Conservation (phyloP, 768 basidiomycete species). For the Lentinula aciculospora region DNA sequence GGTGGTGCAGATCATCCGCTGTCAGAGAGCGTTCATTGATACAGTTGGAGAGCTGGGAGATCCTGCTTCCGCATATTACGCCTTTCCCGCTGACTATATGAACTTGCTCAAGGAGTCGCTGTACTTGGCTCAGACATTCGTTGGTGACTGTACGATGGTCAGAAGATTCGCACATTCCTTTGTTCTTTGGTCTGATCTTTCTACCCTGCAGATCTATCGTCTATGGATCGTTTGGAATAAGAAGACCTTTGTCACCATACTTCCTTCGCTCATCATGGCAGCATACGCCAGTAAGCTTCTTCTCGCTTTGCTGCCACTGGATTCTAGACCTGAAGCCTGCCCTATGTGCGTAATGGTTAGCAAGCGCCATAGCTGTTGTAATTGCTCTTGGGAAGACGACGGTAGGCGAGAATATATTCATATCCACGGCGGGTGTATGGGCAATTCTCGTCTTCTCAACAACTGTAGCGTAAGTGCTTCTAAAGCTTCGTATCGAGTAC, state of each 20-base stretch:
- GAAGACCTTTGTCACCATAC: background rate
- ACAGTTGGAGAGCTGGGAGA: background rate
- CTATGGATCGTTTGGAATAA: background rate
- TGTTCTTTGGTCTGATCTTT: background rate
- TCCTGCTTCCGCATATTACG: background rate
- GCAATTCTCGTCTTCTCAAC: slow-evolving; percentile 1
- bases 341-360: background rate
- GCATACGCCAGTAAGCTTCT: background rate
- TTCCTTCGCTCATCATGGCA: background rate
- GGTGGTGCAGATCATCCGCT: background rate
- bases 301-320: background rate
- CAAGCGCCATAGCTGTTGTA: background rate
- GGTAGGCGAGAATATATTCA: background rate
- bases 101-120: slow-evolving; percentile 3
- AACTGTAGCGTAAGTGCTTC: background rate
- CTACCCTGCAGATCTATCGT: background rate
- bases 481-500: background rate
- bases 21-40: background rate
- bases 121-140: background rate
- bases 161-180: background rate
- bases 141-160: slow-evolving; percentile 6
- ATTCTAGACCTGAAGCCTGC: background rate
- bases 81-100: background rate
- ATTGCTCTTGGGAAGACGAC: background rate
- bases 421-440: slow-evolving; percentile 1